Evolutionary conservation across 352 stramenopile species (phyloP).

Genomic region (Aphanomyces astaci): DNA sequence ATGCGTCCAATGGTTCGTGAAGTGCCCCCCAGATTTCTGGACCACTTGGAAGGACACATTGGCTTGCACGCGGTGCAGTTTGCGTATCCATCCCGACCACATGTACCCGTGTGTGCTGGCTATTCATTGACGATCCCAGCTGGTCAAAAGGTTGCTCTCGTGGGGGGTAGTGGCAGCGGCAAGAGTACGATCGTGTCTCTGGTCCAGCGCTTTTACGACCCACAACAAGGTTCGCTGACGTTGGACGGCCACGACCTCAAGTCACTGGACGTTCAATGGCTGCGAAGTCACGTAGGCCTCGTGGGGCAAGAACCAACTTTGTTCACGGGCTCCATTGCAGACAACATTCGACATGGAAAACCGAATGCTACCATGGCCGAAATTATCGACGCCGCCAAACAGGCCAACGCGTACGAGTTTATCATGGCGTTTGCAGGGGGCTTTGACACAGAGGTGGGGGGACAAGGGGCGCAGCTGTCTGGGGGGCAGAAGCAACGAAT

Average conservation of each 20-base stretch:
- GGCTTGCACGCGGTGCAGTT: conserved; percentile 81
- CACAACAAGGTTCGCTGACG: conserved; percentile 37
- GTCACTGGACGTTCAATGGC: conserved; percentile 66
- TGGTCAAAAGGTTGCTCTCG: conserved; percentile 57
- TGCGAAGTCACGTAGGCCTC: conserved; percentile 76
- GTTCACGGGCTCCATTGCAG: conserved; percentile 27
- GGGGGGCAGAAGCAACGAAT: conserved; percentile 89
- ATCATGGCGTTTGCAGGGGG: conserved; percentile 68
- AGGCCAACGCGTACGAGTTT: conserved; percentile 88
- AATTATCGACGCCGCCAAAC: conserved; percentile 53
- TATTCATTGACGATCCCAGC: conserved; percentile 50
- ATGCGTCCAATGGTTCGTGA: conserved; percentile 1
- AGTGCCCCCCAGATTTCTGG: conserved; percentile 33
- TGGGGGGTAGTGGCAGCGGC: conserved; percentile 38
- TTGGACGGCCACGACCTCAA: conserved; percentile 45
- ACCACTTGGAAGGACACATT: conserved; percentile 40
- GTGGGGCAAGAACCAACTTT: conserved; percentile 74
- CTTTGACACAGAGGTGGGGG: conserved; percentile 85
- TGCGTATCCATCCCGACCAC: conserved; percentile 43
- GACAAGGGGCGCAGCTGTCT: conserved; percentile 75
- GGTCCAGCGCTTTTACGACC: conserved; percentile 92
- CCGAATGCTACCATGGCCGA: conserved; percentile 55
- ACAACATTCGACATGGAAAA: conserved; percentile 70
- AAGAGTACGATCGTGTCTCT: conserved; percentile 90
- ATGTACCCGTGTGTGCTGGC: conserved; percentile 46